Percentiles rank a stretch among this genome's conserved stretches.
Evolutionary conservation across 148 eudicot genomes (phyloP).

Genomic region (Tetragonia tetragonoides): DNA sequence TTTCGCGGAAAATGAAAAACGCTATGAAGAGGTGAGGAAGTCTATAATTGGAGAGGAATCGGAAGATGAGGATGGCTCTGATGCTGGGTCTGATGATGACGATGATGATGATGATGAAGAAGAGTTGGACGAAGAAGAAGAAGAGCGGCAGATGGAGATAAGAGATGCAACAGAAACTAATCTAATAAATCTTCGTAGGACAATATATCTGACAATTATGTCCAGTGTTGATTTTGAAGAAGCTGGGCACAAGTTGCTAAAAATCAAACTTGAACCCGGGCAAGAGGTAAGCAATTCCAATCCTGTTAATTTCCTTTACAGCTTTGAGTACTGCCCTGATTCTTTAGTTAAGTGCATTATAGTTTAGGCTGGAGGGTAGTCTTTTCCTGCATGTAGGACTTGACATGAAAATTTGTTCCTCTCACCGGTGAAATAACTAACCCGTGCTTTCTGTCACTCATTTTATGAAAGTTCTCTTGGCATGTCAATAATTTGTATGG

Average conservation of each 20-base stretch:
- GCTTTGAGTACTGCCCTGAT: not conserved
- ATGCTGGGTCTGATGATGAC: slow-evolving; percentile 66
- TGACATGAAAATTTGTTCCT: not conserved
- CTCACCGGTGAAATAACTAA: not conserved
- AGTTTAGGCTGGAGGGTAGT: not conserved
- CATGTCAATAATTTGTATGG: not conserved
- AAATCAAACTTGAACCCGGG: slow-evolving; percentile 95
- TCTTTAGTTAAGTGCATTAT: not conserved
- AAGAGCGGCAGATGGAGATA: slow-evolving; percentile 78
- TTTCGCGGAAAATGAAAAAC: slow-evolving; percentile 70
- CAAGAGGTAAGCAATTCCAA: slow-evolving; percentile 63
- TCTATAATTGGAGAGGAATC: slow-evolving; percentile 87
- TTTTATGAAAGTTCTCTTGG: not conserved
- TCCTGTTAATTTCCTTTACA: slow-evolving; percentile 4
- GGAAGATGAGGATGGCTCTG: slow-evolving; percentile 67
- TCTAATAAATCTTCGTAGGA: slow-evolving; percentile 86
- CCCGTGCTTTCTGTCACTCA: not conserved
- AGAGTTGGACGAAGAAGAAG: slow-evolving; percentile 50
- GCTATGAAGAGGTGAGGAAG: slow-evolving; percentile 82
- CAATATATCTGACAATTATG: slow-evolving; percentile 93
- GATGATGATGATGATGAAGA: slow-evolving; percentile 74
- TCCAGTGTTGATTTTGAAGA: slow-evolving; percentile 99
- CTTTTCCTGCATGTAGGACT: not conserved
- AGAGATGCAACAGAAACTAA: slow-evolving; percentile 91
- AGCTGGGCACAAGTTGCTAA: slow-evolving; percentile 92